Evolutionary conservation across 2,329 filamentous ascomycete species (phyloP).

Genomic region (Chaetothyriales sp.): DNA sequence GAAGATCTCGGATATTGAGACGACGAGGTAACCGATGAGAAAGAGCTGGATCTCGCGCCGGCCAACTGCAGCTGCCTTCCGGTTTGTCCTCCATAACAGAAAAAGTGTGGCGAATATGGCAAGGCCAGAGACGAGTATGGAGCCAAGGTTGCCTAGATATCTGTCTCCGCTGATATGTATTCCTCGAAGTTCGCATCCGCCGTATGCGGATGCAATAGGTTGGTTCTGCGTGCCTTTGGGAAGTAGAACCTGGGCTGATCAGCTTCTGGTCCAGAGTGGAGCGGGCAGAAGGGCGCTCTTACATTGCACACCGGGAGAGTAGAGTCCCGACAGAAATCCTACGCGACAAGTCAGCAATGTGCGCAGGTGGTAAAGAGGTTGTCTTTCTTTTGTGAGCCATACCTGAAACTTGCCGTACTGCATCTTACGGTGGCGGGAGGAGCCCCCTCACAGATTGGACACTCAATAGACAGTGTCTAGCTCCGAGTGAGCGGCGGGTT

Average conservation of each 20-base stretch:
- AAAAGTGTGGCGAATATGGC: constrained; percentile 55
- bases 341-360: constrained; percentile 11
- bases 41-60: constrained; percentile 96
- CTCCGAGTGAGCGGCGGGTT: background rate
- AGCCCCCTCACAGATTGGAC: background rate
- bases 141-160: constrained; percentile 75
- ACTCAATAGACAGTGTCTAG: background rate
- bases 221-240: constrained; percentile 42
- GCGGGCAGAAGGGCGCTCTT: constrained; percentile 22
- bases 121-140: constrained; percentile 65
- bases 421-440: background rate
- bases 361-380: background rate
- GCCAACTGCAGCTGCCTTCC: constrained; percentile 85
- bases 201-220: constrained; percentile 44
- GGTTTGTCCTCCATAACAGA: constrained; percentile 66
- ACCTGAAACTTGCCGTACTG: background rate
- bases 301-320: constrained; percentile 76
- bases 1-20: constrained; percentile 93
- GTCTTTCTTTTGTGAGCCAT: background rate
- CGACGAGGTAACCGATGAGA: constrained; percentile 67
- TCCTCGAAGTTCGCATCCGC: constrained; percentile 59
- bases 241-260: constrained; percentile 36
- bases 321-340: constrained; percentile 74
- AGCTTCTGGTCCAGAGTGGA: constrained; percentile 14
- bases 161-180: constrained; percentile 53